Evolutionary conservation across 148 eudicot genomes (phyloP).

Genomic region (Rhododendron vialii): DNA sequence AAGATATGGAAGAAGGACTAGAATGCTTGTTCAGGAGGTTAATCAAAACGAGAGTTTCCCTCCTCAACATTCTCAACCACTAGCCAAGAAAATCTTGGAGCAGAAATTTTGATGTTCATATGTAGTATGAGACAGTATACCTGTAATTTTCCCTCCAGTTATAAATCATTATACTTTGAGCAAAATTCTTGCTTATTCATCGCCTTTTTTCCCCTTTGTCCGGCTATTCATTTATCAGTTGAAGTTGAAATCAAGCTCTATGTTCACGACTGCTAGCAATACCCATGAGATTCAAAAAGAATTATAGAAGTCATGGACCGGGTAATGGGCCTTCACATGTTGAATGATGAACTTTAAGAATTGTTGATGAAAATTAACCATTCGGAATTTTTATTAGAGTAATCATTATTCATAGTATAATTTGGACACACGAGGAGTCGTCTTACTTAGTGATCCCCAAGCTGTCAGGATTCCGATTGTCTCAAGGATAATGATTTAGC

Average conservation of each 20-base stretch:
- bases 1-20: constrained; percentile 34
- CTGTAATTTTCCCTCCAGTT: background rate
- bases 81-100: constrained; percentile 5
- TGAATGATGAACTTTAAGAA: too few species aligned
- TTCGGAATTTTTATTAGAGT: too few species aligned
- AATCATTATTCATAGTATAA: too few species aligned
- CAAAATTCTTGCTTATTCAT: background rate
- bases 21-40: constrained; percentile 34
- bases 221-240: background rate
- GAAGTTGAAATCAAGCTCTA: background rate
- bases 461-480: background rate
- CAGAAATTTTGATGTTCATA: background rate
- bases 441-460: background rate
- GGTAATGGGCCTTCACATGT: too few species aligned
- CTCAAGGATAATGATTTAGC: background rate
- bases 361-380: too few species aligned
- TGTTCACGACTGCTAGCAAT: too few species aligned
- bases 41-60: constrained; percentile 32
- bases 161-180: background rate
- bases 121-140: background rate
- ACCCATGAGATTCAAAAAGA: too few species aligned
- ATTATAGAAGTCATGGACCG: too few species aligned
- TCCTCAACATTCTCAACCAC: constrained; percentile 26
- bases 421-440: background rate
- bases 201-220: background rate